Percentiles rank a stretch among this genome's conserved stretches.
Conservation (phyloP, 2,329 filamentous ascomycete species). For the Helotiales sp. region DNA sequence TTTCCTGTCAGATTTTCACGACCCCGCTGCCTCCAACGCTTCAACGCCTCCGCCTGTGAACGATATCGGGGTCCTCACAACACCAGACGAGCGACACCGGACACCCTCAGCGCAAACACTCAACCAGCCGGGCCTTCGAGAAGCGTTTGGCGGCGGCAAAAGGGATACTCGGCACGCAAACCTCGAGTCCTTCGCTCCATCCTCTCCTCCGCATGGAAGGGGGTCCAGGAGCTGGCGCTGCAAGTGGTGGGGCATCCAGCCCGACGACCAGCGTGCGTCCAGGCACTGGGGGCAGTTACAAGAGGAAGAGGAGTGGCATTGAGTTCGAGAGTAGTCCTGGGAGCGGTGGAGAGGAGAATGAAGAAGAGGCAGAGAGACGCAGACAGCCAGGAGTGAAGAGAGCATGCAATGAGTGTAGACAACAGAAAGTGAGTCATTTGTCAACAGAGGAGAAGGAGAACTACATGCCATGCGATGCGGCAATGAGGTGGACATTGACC, state of each 20-base stretch:
- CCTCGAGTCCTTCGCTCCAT: background rate
- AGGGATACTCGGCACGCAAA: constrained; percentile 18
- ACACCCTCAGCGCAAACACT: constrained; percentile 33
- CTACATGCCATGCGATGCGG: constrained; percentile 19
- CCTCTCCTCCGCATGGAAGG: constrained; percentile 36
- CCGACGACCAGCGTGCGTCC: constrained; percentile 38
- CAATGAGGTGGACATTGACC: constrained; percentile 14
- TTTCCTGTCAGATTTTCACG: background rate
- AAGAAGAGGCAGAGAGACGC: constrained; percentile 62
- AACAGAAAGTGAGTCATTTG: constrained; percentile 75
- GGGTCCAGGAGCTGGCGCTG: constrained; percentile 28
- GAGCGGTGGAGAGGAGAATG: constrained; percentile 60
- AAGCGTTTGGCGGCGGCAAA: constrained; percentile 16
- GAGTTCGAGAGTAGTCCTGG: constrained; percentile 65
- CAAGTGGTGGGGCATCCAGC: constrained; percentile 38
- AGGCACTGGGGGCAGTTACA: constrained; percentile 44
- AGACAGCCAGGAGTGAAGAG: constrained; percentile 74
- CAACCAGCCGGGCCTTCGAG: constrained; percentile 24
- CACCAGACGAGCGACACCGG: constrained; percentile 35
- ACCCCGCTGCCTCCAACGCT: background rate
- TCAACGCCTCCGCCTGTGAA: background rate
- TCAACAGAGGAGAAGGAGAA: constrained; percentile 9
- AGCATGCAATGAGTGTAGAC: constrained; percentile 83
- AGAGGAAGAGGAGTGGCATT: constrained; percentile 63
- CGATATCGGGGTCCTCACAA: constrained; percentile 14